Percentiles rank a stretch among this genome's conserved stretches.
These are phyloP conservation scores for Lepiota venenata DNA, from an alignment of 768 basidiomycete genomes.

Conservation along the genomic window DNA sequence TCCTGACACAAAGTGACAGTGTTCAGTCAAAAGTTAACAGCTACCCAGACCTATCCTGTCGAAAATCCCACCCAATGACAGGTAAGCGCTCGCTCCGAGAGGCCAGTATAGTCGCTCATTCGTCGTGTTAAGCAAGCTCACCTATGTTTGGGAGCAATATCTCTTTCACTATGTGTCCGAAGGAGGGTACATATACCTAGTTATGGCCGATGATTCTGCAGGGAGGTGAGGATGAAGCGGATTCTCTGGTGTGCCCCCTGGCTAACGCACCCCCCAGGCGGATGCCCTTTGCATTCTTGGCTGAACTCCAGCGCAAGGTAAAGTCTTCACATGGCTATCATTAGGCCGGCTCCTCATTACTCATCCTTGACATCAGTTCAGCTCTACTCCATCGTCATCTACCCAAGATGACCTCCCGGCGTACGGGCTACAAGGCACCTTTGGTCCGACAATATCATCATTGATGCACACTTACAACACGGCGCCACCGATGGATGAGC, in stretches of 20 bases:
- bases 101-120: constrained; percentile 4
- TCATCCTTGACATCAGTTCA: constrained; percentile 41
- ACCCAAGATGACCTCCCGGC: constrained; percentile 52
- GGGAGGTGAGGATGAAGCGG: constrained; percentile 58
- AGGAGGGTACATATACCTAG: constrained; percentile 81
- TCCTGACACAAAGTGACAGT: not conserved
- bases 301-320: constrained; percentile 80
- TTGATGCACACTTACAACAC: constrained; percentile 90
- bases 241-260: not conserved
- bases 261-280: constrained; percentile 42
- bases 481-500: constrained; percentile 82
- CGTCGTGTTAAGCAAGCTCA: constrained; percentile 55
- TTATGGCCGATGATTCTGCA: constrained; percentile 92
- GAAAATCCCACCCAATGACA: constrained; percentile 92
- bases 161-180: constrained; percentile 94
- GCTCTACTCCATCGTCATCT: constrained; percentile 60
- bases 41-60: constrained; percentile 86
- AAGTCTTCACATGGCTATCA: constrained; percentile 12
- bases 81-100: constrained; percentile 22
- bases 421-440: constrained; percentile 67
- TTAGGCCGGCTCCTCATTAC: constrained; percentile 3
- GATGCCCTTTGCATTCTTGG: constrained; percentile 92
- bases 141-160: constrained; percentile 91
- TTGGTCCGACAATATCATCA: constrained; percentile 64
- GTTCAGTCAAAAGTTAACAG: constrained; percentile 30